Base-by-base conservation (phyloP, 2,329 filamentous ascomycete genomes). In the Colletotrichum euphorbiae region DNA sequence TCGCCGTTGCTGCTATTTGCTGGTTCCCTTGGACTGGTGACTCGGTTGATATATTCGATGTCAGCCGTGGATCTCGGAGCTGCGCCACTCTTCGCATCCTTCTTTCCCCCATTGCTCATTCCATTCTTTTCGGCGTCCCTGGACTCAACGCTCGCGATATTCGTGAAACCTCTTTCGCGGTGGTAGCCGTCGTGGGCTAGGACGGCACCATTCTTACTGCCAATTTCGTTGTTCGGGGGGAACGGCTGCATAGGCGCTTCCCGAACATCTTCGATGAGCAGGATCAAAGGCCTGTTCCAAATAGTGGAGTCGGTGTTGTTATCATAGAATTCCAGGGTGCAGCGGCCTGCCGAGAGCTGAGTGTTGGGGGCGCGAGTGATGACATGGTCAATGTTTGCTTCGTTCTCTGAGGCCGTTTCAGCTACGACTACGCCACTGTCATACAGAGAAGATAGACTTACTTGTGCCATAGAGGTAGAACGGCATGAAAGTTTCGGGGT, bases 401-500 rank as follows among this genome's bases (percentile, higher is more conserved):
- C 76, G 0, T 73, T 48, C 2, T 72, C 71, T 71, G 60, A 15
- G 9, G 40, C 1, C 0, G 9, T 36, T 19, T 61, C 4, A 61
- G 58, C n/a, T 12, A 28, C 6, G 5, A 4, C n/a, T 13, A 6
- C 28, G 9, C 15, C 2, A 31, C n/a, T 12, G 1, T 12, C 5
- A n/a, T 52, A 9, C 3, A 31, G 0, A 2, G 7, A 0, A 9
- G 3, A 17, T n/a, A 7, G 1, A 63, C 73, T 71, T 38, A 73
- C 72, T 38, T 6, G 60, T 75, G 7, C 81, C 80, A 64, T 83
- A 83, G n/a, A 83, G 74, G 36, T 82, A 83, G 60, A 83, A 83
- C 0, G 81, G 81, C 77, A 80, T 81, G 69, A 74, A 77, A 0
- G 72, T 70, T 0, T 62, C 12, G 0, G 81, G 82, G 19, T 82